phyloP scores from a whole-genome alignment of 768 basidiomycete genomes.

The Suillus americanus region DNA sequence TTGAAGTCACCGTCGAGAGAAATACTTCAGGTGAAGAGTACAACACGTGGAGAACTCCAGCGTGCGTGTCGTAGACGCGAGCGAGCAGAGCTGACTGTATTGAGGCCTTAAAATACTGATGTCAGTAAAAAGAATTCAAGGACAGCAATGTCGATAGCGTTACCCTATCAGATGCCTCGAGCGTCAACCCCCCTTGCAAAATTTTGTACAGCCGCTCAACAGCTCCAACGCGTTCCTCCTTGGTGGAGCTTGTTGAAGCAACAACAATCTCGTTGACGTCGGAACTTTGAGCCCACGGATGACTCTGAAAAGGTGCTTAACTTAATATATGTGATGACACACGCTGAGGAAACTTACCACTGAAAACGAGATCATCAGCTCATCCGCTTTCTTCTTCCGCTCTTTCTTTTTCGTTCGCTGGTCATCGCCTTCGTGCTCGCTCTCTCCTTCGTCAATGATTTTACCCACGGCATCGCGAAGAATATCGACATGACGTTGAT shows the following conservation, averaged over 20 bases:
- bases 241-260: conserved; percentile 62
- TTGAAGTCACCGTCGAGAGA: conserved; percentile 33
- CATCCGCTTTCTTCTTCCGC: conserved; percentile 45
- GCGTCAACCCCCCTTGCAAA: conserved; percentile 16
- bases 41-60: conserved; percentile 61
- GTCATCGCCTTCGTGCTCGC: conserved; percentile 19
- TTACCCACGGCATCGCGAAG: conserved; percentile 44
- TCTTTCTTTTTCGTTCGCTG: conserved; percentile 21
- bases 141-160: not conserved
- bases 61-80: conserved; percentile 65
- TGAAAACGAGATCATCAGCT: conserved; percentile 59
- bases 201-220: conserved; percentile 55
- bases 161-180: conserved; percentile 45
- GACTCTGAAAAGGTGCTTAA: conserved; percentile 17
- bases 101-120: conserved; percentile 41
- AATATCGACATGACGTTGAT: conserved; percentile 62
- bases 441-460: conserved; percentile 27
- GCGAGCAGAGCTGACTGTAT: conserved; percentile 64
- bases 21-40: conserved; percentile 54
- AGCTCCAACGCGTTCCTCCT: conserved; percentile 55
- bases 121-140: not conserved
- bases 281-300: conserved; percentile 22
- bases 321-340: not conserved
- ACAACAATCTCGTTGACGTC: conserved; percentile 46
- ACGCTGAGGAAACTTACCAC: conserved; percentile 37